Evolutionary conservation across 1,284 basidiomycete species (phyloP).

Genomic region (Exobasidium cylindrosporum): DNA sequence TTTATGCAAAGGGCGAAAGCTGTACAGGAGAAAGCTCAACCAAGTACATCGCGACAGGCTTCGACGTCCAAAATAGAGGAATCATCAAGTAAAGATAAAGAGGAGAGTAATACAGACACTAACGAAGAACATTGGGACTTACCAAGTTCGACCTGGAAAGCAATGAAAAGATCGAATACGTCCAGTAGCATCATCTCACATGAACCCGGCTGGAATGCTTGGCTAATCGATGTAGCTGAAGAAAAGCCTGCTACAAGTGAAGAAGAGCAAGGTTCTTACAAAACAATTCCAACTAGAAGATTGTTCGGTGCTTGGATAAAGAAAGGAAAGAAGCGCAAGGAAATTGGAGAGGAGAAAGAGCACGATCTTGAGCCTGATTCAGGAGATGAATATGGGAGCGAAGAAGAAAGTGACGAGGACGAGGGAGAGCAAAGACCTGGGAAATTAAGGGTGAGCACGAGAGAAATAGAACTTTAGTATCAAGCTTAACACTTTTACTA

Average conservation of each 20-base stretch:
- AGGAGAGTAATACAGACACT: not conserved
- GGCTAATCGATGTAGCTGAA: not conserved
- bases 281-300: not conserved
- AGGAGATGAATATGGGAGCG: not conserved
- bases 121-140: constrained; percentile 4
- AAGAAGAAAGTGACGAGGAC: not conserved
- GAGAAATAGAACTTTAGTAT: too few relatives aligned
- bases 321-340: not conserved
- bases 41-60: not conserved
- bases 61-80: not conserved
- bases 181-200: not conserved
- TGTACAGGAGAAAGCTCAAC: constrained; percentile 1
- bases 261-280: too few relatives aligned
- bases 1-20: constrained; percentile 17
- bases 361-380: not conserved
- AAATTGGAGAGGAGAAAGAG: not conserved
- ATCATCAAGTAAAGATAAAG: not conserved
- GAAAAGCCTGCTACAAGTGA: not conserved
- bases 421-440: not conserved
- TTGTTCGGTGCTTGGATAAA: not conserved
- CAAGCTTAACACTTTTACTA: too few relatives aligned
- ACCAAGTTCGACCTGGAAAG: not conserved
- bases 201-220: constrained; percentile 2
- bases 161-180: not conserved
- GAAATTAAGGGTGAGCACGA: too few relatives aligned